These are phyloP conservation scores for Durusdinium trenchii DNA, from an alignment of 73 alveolate species.

Conservation along the genomic window DNA sequence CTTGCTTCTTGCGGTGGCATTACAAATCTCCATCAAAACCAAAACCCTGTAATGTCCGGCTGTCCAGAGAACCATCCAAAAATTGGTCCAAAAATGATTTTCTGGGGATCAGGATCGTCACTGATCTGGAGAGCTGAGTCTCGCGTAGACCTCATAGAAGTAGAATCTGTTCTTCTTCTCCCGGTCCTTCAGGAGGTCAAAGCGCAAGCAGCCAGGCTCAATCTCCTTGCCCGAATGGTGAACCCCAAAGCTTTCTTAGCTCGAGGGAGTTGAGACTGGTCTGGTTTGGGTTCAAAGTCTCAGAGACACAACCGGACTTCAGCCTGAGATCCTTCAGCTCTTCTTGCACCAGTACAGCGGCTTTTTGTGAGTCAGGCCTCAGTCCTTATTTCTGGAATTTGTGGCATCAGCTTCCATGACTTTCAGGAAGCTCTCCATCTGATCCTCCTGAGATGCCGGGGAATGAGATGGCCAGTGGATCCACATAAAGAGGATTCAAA, in stretches of 20 bases:
- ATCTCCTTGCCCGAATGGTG: constrained; percentile 28
- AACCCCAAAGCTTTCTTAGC: background rate
- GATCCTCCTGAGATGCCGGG: background rate
- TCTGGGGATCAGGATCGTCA: background rate
- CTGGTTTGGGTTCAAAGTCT: background rate
- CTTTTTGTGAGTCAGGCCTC: background rate
- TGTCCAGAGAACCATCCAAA: too few species aligned
- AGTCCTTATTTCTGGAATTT: constrained; percentile 78
- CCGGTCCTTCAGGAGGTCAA: constrained; percentile 70
- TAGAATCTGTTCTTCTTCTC: constrained; percentile 63
- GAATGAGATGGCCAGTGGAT: background rate
- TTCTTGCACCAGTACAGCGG: too few species aligned
- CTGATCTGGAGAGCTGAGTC: background rate
- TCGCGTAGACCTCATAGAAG: constrained; percentile 63
- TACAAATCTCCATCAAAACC: too few species aligned
- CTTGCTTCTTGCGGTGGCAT: too few species aligned
- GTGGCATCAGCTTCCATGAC: constrained; percentile 82
- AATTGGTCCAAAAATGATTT: too few species aligned
- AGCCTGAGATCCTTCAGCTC: too few species aligned
- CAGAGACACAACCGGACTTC: background rate
- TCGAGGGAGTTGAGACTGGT: background rate
- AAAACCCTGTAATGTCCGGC: too few species aligned
- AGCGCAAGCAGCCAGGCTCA: constrained; percentile 84
- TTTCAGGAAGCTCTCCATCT: constrained; percentile 77
- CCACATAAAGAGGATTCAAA: background rate